Evolutionary conservation across 192 early-diverging fungal species (phyloP).

Genomic region (Cladochytrium replicatum): DNA sequence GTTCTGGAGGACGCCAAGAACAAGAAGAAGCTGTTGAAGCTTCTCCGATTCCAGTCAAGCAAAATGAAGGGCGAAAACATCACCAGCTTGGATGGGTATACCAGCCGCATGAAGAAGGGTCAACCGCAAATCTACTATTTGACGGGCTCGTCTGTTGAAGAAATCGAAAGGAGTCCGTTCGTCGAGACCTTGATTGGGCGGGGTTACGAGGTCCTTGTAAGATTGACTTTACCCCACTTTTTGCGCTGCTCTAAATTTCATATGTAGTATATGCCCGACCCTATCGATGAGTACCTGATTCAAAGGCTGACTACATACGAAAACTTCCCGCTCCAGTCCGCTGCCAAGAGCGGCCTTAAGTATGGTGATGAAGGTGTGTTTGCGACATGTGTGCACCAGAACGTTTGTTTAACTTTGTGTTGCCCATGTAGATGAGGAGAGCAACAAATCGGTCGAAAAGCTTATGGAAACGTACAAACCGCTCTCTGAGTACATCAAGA

Average conservation of each 20-base stretch:
- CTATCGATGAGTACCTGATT: conserved; percentile 46
- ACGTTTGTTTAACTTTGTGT: not conserved
- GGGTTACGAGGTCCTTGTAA: conserved; percentile 82
- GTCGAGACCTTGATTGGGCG: conserved; percentile 79
- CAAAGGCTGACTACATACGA: conserved; percentile 43
- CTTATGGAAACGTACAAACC: conserved; percentile 34
- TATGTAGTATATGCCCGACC: conserved; percentile 59
- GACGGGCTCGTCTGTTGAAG: conserved; percentile 57
- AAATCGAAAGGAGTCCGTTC: conserved; percentile 77
- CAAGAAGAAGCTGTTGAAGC: conserved; percentile 67
- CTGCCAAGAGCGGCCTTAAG: conserved; percentile 38
- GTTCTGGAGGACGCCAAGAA: conserved; percentile 72
- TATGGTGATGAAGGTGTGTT: conserved; percentile 43
- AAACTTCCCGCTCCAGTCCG: conserved; percentile 62
- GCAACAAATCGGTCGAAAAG: conserved; percentile 12
- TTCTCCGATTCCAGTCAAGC: conserved; percentile 77
- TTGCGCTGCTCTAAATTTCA: conserved; percentile 39
- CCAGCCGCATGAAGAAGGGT: conserved; percentile 76
- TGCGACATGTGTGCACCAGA: not conserved
- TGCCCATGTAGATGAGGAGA: conserved; percentile 19
- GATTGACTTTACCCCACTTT: too few relatives aligned
- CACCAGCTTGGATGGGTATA: conserved; percentile 68
- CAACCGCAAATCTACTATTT: conserved; percentile 88
- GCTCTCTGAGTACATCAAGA: conserved; percentile 31
- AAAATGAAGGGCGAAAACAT: conserved; percentile 4